Base-by-base conservation (phyloP, 2,329 filamentous ascomycete genomes). In the Claviceps capensis region DNA sequence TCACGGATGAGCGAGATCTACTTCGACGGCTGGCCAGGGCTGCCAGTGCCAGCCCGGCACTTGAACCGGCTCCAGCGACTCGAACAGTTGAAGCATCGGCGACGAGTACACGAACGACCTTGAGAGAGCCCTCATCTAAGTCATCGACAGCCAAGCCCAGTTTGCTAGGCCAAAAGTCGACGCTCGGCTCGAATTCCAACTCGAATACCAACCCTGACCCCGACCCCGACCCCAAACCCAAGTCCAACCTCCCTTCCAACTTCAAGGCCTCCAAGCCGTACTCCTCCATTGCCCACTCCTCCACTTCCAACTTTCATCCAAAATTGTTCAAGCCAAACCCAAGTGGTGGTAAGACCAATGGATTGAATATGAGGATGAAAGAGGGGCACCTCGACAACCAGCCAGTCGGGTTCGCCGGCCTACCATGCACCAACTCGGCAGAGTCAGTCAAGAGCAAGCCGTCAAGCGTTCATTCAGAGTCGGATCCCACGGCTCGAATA, bases 401-500 rank as follows among this genome's bases (percentile, higher is more conserved):
- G 19, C 70, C 67, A 3, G 74, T 78, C 38, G 73, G 69, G 47
- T 78, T 77, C 58, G 62, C 65, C 5, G 70, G 70, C 36, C 59
- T 78, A 41, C 65, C 62, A 42, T 69, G 72, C 50, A 65, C 62
- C 50, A 59, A 64, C 13, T 78, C 75, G 2, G 64, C 62, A 26
- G 75, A 77, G 47, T 76, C 75, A 43, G 58, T 65, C 48, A 69
- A 68, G 56, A 71, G 72, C 57, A 78, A 77, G 62, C 67, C 69
- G 52, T 70, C 69, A 38, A 77, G 73, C 60, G 63, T 70, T 59
- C 66, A 70, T 53, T 79, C 77, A 0, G 76, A 80, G 52, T 60
- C 65, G 14, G 78, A 81, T 54, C 77, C 78, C 4, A 75, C 71
- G 1, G 76, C 77, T 57, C 74, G 77, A 45, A 79, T 81, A 49